phyloP scores from a whole-genome alignment of 1,284 basidiomycete species.

The Rhodofomes roseus region DNA sequence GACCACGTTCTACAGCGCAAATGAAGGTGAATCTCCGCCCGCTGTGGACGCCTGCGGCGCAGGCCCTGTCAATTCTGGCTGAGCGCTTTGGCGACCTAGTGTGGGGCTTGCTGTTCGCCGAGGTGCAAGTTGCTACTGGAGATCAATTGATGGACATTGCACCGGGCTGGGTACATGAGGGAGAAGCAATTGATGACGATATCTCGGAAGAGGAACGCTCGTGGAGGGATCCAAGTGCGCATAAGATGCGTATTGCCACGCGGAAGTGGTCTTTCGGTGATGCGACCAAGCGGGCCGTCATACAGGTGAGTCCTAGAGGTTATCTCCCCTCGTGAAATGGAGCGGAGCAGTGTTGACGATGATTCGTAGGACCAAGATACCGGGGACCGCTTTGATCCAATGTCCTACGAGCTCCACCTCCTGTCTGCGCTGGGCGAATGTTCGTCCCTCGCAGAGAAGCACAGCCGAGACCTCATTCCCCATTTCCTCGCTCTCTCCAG shows the following conservation, averaged over 20 bases:
- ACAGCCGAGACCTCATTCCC: constrained; percentile 78
- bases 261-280: constrained; percentile 41
- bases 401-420: constrained; percentile 80
- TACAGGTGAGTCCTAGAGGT: constrained; percentile 30
- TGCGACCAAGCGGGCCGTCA: constrained; percentile 23
- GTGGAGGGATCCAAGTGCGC: constrained; percentile 72
- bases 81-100: constrained; percentile 62
- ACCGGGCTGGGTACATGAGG: constrained; percentile 22
- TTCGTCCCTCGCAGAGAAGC: constrained; percentile 73
- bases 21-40: constrained; percentile 90
- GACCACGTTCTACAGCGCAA: constrained; percentile 51
- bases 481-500: constrained; percentile 66
- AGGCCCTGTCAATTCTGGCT: constrained; percentile 59
- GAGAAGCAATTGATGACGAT: constrained; percentile 33
- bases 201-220: constrained; percentile 64
- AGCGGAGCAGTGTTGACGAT: not conserved
- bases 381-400: constrained; percentile 68
- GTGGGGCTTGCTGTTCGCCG: constrained; percentile 69
- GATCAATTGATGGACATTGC: constrained; percentile 10
- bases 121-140: constrained; percentile 42
- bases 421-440: constrained; percentile 66
- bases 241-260: constrained; percentile 49
- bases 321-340: not conserved
- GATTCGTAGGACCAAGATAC: constrained; percentile 49
- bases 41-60: constrained; percentile 80